phyloP scores from a whole-genome alignment of 306 rosid genomes.

The Cicer pinnatifidum region DNA sequence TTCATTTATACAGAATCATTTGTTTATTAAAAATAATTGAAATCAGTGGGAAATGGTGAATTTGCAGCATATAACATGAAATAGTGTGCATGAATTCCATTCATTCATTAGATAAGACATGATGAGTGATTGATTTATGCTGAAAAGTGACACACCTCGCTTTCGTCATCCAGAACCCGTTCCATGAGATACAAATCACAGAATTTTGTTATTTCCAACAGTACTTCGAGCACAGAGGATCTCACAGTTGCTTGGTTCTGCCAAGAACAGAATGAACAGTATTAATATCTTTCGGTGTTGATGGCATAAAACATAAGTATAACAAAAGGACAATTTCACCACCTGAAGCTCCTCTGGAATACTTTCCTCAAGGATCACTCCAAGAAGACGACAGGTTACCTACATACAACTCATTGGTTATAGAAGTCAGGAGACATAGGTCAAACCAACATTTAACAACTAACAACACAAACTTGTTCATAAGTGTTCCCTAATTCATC shows the following conservation, averaged over 20 bases:
- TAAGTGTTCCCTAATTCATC: conserved; percentile 25
- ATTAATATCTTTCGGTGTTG: conserved; percentile 36
- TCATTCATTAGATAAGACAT: conserved; percentile 28
- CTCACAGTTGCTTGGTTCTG: conserved; percentile 86
- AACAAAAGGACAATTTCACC: conserved; percentile 46
- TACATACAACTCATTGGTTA: conserved; percentile 42
- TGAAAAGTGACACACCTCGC: conserved; percentile 62
- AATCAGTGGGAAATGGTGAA: background rate
- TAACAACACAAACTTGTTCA: conserved; percentile 24
- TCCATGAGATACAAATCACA: conserved; percentile 98
- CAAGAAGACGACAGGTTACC: conserved; percentile 91
- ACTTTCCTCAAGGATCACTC: conserved; percentile 87
- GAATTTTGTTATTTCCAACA: conserved; percentile 81
- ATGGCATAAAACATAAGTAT: conserved; percentile 32
- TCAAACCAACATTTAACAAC: conserved; percentile 17
- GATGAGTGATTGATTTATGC: background rate
- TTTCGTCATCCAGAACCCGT: conserved; percentile 86
- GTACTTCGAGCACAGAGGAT: conserved; percentile 82
- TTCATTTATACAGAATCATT: conserved; percentile 32
- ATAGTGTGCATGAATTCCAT: conserved; percentile 24
- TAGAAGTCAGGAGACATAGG: background rate
- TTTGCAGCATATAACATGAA: conserved; percentile 32
- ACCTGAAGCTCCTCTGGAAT: conserved; percentile 96
- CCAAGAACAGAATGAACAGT: conserved; percentile 45
- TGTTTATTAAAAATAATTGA: background rate